Conservation (phyloP, 352 stramenopile genomes). For the Phytophthora boehmeriae region DNA sequence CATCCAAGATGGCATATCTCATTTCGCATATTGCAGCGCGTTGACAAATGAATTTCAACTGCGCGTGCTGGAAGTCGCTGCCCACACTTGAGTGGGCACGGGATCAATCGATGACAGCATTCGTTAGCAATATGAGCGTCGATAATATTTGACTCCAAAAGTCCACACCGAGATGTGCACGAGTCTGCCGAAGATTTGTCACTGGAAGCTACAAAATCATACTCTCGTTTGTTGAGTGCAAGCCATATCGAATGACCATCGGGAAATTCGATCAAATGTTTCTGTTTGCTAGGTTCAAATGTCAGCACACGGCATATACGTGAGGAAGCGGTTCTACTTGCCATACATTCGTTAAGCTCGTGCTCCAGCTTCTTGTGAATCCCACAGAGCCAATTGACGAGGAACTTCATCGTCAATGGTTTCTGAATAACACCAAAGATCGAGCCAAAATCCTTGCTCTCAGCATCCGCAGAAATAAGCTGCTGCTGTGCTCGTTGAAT, state of each 20-base stretch:
- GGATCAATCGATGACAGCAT: conserved; percentile 56
- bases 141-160: conserved; percentile 7
- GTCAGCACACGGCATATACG: conserved; percentile 49
- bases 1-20: conserved; percentile 63
- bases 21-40: conserved; percentile 72
- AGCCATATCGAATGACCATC: conserved; percentile 61
- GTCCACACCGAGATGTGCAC: conserved; percentile 17
- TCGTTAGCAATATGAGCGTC: conserved; percentile 36
- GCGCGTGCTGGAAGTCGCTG: conserved; percentile 52
- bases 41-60: conserved; percentile 47
- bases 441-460: not conserved
- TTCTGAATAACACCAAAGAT: conserved; percentile 1
- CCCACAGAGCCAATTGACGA: conserved; percentile 27
- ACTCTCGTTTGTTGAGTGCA: conserved; percentile 44
- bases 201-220: conserved; percentile 36
- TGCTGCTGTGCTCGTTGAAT: not conserved
- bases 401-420: not conserved
- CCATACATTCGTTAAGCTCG: conserved; percentile 2
- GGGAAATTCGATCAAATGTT: conserved; percentile 60
- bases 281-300: conserved; percentile 30
- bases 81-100: conserved; percentile 69
- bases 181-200: not conserved
- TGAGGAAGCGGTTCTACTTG: conserved; percentile 15
- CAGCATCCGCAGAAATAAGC: not conserved
- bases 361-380: conserved; percentile 9